A percentile compares a stretch with the other conserved stretches of the same genome.
These are phyloP conservation scores for Jimgerdemannia lactiflua DNA, from an alignment of 192 early-diverging fungal genomes.

Conservation along the genomic window DNA sequence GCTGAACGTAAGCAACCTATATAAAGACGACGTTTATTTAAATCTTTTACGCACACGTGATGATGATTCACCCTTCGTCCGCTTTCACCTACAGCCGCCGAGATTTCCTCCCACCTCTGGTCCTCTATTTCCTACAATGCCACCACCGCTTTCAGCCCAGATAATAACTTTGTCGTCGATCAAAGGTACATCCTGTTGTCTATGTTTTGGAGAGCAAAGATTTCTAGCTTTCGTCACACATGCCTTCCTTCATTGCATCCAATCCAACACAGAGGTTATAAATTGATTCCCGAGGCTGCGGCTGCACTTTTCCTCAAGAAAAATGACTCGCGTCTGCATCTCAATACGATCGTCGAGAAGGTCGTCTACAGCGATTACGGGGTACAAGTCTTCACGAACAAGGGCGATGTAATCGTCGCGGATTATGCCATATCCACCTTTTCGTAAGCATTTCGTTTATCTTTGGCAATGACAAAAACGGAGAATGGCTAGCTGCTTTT, in stretches of 20 bases:
- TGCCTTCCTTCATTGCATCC: background rate
- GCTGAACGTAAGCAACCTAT: slow-evolving; percentile 25
- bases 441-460: slow-evolving; percentile 10
- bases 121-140: background rate
- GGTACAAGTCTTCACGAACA: slow-evolving; percentile 20
- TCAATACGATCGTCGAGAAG: slow-evolving; percentile 29
- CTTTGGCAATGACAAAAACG: too few relatives aligned
- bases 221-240: too few relatives aligned
- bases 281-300: slow-evolving; percentile 27
- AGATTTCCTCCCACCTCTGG: background rate
- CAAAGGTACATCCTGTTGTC: slow-evolving; percentile 11
- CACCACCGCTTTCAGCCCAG: slow-evolving; percentile 5
- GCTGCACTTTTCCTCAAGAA: slow-evolving; percentile 6
- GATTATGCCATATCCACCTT: slow-evolving; percentile 39
- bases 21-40: background rate
- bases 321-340: slow-evolving; percentile 17
- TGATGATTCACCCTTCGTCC: too few relatives aligned
- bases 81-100: background rate
- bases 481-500: too few relatives aligned
- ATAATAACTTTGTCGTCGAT: slow-evolving; percentile 36
- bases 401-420: slow-evolving; percentile 21
- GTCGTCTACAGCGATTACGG: slow-evolving; percentile 17
- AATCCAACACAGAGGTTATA: slow-evolving; percentile 23
- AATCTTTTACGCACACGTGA: too few relatives aligned
- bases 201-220: too few relatives aligned